Percentiles rank a stretch among this genome's conserved stretches.
Conservation (phyloP, 345 rosid genomes). For the Noccaea caerulescens region DNA sequence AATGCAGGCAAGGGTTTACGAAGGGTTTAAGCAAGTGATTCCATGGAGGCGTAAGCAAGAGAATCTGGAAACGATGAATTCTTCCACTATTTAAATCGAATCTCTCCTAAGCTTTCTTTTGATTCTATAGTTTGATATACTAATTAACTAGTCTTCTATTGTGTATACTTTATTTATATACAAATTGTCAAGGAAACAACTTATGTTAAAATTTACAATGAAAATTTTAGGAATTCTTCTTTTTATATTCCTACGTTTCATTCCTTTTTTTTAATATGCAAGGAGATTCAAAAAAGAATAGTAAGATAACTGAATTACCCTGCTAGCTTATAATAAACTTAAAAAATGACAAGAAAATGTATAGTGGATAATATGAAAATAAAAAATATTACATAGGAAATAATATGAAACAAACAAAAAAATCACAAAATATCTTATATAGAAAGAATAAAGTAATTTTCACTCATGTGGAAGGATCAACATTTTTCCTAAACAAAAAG, state of each 20-base stretch:
- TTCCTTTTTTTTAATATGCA: background rate
- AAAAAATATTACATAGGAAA: background rate
- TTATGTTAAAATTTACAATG: background rate
- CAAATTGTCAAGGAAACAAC: background rate
- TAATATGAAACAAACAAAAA: background rate
- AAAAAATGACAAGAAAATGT: background rate
- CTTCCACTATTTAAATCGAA: slow-evolving; percentile 30
- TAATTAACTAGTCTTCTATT: slow-evolving; percentile 2
- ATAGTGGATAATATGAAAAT: background rate
- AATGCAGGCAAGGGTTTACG: slow-evolving; percentile 62
- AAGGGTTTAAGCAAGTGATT: slow-evolving; percentile 64
- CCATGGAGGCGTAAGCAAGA: slow-evolving; percentile 63
- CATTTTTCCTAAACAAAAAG: background rate
- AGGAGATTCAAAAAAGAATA: background rate
- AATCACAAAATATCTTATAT: background rate
- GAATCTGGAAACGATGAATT: slow-evolving; percentile 26
- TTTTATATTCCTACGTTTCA: background rate
- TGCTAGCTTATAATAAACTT: background rate
- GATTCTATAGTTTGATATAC: slow-evolving; percentile 2
- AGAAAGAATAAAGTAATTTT: background rate
- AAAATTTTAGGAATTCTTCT: background rate
- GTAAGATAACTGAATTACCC: background rate
- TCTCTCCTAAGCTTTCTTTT: background rate
- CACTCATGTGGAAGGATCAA: background rate
- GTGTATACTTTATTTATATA: slow-evolving; percentile 28